phyloP scores from a whole-genome alignment of 2,329 filamentous ascomycete genomes.

The Alternaria burnsii region DNA sequence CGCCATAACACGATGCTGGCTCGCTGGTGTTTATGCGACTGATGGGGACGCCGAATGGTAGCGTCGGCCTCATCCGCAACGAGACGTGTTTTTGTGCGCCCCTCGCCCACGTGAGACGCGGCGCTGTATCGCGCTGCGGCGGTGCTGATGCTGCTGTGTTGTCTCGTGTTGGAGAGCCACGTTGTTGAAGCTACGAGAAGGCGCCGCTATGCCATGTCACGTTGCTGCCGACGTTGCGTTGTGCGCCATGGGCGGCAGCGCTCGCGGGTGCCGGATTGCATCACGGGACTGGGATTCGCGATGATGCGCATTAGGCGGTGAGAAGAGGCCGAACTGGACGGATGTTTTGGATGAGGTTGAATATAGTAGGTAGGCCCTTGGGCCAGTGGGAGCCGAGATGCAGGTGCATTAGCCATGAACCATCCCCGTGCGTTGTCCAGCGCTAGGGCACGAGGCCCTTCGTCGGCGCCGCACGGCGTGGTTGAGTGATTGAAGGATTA shows the following conservation, averaged over 20 bases:
- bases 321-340: constrained; percentile 38
- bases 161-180: constrained; percentile 43
- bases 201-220: constrained; percentile 24
- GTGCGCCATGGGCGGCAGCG: constrained; percentile 21
- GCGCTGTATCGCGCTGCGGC: constrained; percentile 21
- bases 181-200: constrained; percentile 32
- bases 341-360: constrained; percentile 37
- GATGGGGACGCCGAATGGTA: constrained; percentile 32
- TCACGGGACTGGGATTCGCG: constrained; percentile 33
- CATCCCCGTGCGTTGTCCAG: constrained; percentile 47
- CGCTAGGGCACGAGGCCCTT: constrained; percentile 33
- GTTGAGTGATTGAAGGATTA: constrained; percentile 21
- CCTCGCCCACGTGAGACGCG: constrained; percentile 41
- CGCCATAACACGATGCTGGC: constrained; percentile 31
- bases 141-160: constrained; percentile 33
- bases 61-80: constrained; percentile 46
- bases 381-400: constrained; percentile 42
- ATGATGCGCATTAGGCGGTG: constrained; percentile 51
- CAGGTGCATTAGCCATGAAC: constrained; percentile 49
- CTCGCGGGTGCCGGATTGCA: constrained; percentile 26
- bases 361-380: constrained; percentile 32
- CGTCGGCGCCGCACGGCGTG: constrained; percentile 25
- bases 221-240: constrained; percentile 10
- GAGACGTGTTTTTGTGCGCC: constrained; percentile 14
- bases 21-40: constrained; percentile 27